Conservation (phyloP, 75 land plant genomes). For the Isoetes taiwanensis region DNA sequence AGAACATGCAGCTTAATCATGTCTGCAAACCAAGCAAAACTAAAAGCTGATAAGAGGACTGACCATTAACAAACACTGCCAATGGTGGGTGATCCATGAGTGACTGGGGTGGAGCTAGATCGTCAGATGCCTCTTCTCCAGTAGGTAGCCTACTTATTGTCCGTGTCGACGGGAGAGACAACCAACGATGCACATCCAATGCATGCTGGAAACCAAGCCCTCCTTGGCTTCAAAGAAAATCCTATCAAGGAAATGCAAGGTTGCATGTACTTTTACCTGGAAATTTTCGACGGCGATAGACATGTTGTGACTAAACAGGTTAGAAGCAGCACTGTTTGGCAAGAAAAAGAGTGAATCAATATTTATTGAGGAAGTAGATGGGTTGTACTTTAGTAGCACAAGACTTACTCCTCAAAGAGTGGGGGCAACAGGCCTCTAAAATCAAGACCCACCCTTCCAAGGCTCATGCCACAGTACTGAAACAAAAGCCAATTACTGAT, state of each 20-base stretch:
- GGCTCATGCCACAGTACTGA: constrained; percentile 97
- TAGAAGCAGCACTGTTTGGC: constrained; percentile 82
- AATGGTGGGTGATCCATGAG: constrained; percentile 98
- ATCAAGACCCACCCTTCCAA: constrained; percentile 95
- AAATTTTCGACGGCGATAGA: constrained; percentile 79
- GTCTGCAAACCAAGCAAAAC: neutral
- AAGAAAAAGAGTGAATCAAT: constrained; percentile 5
- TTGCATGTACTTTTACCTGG: constrained; percentile 45
- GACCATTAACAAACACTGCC: constrained; percentile 95
- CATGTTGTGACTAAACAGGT: constrained; percentile 84
- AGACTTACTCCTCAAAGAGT: constrained; percentile 77
- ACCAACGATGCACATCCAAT: constrained; percentile 96
- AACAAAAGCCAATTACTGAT: neutral
- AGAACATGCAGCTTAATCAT: neutral
- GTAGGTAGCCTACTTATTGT: constrained; percentile 31
- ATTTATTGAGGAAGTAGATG: neutral
- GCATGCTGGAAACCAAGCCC: constrained; percentile 41
- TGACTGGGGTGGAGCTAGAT: constrained; percentile 67
- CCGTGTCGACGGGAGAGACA: constrained; percentile 82
- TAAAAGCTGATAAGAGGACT: neutral
- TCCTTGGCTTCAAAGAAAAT: neutral
- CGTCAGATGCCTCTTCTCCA: constrained; percentile 50
- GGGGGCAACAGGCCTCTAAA: constrained; percentile 91
- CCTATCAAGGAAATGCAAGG: neutral
- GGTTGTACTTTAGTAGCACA: neutral